Percentiles rank a stretch among this genome's conserved stretches.
Evolutionary conservation across 2,329 filamentous ascomycete species (phyloP).

Genomic region (Talaromyces verruculosus): DNA sequence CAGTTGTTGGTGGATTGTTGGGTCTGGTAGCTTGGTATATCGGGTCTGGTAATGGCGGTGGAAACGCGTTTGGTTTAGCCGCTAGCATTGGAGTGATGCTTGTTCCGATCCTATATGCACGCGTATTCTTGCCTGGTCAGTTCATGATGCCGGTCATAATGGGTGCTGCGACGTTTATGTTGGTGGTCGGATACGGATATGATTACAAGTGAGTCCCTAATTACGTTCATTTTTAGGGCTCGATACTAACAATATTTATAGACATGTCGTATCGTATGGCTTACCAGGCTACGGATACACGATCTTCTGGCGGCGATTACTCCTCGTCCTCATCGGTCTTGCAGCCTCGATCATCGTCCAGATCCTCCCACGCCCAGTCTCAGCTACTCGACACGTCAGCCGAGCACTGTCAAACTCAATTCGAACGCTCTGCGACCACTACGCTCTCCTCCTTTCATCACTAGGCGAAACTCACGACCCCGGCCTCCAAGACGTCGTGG

Average conservation of each 20-base stretch:
- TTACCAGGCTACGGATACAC: constrained; percentile 50
- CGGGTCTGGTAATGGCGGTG: constrained; percentile 49
- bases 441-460: constrained; percentile 50
- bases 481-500: constrained; percentile 28
- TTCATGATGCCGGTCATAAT: constrained; percentile 39
- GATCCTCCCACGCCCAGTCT: constrained; percentile 50
- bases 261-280: constrained; percentile 47
- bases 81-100: constrained; percentile 41
- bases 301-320: constrained; percentile 51
- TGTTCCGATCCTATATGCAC: constrained; percentile 36
- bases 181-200: constrained; percentile 52
- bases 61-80: constrained; percentile 53
- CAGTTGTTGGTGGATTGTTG: constrained; percentile 49
- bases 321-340: constrained; percentile 49
- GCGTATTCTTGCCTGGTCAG: constrained; percentile 36
- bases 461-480: constrained; percentile 37
- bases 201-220: constrained; percentile 36
- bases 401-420: constrained; percentile 49
- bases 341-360: constrained; percentile 48
- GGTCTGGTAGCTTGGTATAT: constrained; percentile 55
- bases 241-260: constrained; percentile 21
- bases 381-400: constrained; percentile 47
- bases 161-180: constrained; percentile 45
- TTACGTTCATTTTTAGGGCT: background rate
- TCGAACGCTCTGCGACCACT: constrained; percentile 49